Evolutionary conservation across 257 asterid species (phyloP).

Genomic region (Dorcoceras hygrometricum): DNA sequence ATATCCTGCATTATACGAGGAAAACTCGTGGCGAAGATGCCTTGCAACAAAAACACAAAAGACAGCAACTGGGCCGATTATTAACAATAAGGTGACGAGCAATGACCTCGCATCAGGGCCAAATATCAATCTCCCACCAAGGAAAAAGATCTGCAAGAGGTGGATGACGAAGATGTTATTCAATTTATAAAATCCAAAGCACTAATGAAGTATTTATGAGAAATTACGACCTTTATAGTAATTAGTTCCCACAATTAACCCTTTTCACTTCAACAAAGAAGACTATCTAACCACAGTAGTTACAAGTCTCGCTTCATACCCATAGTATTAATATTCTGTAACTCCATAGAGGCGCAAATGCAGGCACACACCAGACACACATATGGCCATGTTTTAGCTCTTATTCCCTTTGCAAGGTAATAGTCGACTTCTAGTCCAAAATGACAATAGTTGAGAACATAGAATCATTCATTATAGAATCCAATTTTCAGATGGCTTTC

Average conservation of each 20-base stretch:
- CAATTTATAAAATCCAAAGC: slow-evolving; percentile 15
- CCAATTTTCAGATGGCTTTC: background rate
- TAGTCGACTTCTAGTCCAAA: background rate
- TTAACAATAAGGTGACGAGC: slow-evolving; percentile 77
- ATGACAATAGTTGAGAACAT: background rate
- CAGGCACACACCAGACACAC: background rate
- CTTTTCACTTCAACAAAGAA: background rate
- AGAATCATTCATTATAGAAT: background rate
- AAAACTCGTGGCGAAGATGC: slow-evolving; percentile 85
- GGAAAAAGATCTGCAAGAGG: slow-evolving; percentile 76
- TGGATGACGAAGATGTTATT: slow-evolving; percentile 19
- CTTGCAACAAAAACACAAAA: slow-evolving; percentile 92
- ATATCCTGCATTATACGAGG: slow-evolving; percentile 80
- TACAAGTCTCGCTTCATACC: background rate
- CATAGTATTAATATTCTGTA: background rate
- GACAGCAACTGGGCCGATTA: slow-evolving; percentile 70
- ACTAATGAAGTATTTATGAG: slow-evolving; percentile 11
- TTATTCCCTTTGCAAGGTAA: slow-evolving; percentile 12
- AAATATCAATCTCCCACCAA: slow-evolving; percentile 93
- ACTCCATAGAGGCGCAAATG: background rate
- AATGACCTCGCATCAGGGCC: slow-evolving; percentile 98
- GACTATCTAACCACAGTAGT: background rate
- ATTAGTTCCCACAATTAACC: background rate
- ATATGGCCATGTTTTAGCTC: slow-evolving; percentile 6
- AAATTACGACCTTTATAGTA: background rate